Base-by-base conservation (phyloP, 768 basidiomycete species). In the Russula earlei region DNA sequence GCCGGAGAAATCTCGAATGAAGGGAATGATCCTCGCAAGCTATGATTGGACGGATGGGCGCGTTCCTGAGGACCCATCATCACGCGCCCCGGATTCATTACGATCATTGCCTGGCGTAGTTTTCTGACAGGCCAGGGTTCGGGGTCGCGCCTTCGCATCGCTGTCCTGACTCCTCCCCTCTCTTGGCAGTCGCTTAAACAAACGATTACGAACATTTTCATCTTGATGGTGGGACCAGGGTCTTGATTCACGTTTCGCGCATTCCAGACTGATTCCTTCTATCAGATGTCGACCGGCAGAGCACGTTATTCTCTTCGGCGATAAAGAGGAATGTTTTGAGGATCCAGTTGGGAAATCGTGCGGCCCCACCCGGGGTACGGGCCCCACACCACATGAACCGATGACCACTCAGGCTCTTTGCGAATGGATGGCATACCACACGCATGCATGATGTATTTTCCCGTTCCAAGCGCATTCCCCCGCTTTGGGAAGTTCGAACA, bases 171-270 rank as follows among this genome's bases (percentile, higher is more conserved):
- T 77, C 56, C 67, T 77, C 3, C 65, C 78, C 17, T 74, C 75
- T 7, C 69, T 78, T 29, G 75, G 76, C 8, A 71, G 74, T 47
- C 67, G 75, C 29, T 76, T 78, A 14, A 77, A 77, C 60, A 73
- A 74, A 47, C n/a, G 76, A 7, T 77, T 47, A 74, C 75, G 2
- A 75, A 75, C 4, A 72, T 72, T 62, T 20, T 38, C n/a, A 37
- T 24, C 25, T 31, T 24, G 17, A 49, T n/a, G 25, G 48, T 42
- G 20, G 38, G 15, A 14, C 34, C 5, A 10, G 40, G 34, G 17
- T 40, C 27, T 22, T 43, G 41, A 49, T 54, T 45, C 20, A 34
- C 31, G 20, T 49, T n/a, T 43, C 41, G 31, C 10, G 15, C 27
- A 27, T 53, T 41, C 33, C 44, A 5, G 8, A 25, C 14, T 27